Conservation (phyloP, 2,329 filamentous ascomycete species). For the Leptosphaerulina australis region DNA sequence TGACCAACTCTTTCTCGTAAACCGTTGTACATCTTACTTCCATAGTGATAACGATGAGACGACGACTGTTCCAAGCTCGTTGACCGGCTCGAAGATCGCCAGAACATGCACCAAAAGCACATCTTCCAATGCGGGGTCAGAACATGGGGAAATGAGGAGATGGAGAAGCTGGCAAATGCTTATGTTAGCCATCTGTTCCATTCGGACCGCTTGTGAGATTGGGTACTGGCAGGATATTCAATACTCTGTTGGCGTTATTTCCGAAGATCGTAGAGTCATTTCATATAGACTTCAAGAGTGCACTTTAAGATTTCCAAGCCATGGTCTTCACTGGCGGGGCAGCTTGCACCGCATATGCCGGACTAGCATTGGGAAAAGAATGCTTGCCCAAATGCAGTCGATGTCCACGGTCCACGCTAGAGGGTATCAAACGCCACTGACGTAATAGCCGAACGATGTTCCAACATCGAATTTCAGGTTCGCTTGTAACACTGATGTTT, state of each 20-base stretch:
- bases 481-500: neutral
- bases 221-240: neutral
- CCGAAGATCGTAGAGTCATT: neutral
- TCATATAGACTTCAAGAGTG: neutral
- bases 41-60: neutral
- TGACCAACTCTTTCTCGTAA: neutral
- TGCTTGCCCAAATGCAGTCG: slow-evolving; percentile 1
- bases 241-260: neutral
- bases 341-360: neutral
- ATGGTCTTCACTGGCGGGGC: neutral
- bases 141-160: slow-evolving; percentile 12
- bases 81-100: slow-evolving; percentile 5
- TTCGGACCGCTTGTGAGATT: slow-evolving; percentile 5
- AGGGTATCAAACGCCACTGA: slow-evolving; percentile 12
- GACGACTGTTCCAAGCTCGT: neutral
- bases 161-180: slow-evolving; percentile 2
- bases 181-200: neutral
- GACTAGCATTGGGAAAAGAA: neutral
- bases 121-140: slow-evolving; percentile 7
- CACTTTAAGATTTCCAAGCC: neutral
- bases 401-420: slow-evolving; percentile 2
- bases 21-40: neutral
- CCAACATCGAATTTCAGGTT: slow-evolving; percentile 14
- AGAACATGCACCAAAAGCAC: neutral
- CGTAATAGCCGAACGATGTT: slow-evolving; percentile 16